These are phyloP conservation scores for Solanum appendiculatum DNA, from an alignment of 257 asterid genomes.

Conservation along the genomic window DNA sequence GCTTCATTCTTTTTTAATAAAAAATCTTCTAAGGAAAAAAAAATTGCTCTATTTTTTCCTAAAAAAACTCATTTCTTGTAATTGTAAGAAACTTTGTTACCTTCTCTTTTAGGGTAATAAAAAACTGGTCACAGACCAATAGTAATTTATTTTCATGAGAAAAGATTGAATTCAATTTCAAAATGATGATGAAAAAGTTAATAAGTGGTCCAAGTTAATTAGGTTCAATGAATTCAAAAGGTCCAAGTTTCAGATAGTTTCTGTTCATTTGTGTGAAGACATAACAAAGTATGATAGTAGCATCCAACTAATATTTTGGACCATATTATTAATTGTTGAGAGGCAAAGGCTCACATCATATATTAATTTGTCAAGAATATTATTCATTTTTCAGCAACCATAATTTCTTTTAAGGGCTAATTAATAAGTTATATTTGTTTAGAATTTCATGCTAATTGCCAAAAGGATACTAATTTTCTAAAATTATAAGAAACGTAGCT, in stretches of 20 bases:
- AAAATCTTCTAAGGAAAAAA: not conserved
- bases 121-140: constrained; percentile 13
- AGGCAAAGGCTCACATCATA: not conserved
- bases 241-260: not conserved
- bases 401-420: not conserved
- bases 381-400: not conserved
- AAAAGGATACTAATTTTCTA: not conserved
- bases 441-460: not conserved
- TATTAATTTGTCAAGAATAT: not conserved
- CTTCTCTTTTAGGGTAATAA: constrained; percentile 20
- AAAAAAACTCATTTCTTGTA: constrained; percentile 8
- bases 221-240: not conserved
- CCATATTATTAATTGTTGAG: not conserved
- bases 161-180: not conserved
- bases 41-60: not conserved
- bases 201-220: not conserved
- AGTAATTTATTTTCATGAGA: not conserved
- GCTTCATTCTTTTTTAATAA: constrained; percentile 5
- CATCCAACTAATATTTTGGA: not conserved
- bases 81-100: constrained; percentile 16
- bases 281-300: not conserved
- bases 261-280: not conserved
- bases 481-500: not conserved
- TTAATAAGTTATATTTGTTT: not conserved
- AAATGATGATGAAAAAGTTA: not conserved